phyloP scores from a whole-genome alignment of 345 rosid genomes.

The Fremontodendron californicum region DNA sequence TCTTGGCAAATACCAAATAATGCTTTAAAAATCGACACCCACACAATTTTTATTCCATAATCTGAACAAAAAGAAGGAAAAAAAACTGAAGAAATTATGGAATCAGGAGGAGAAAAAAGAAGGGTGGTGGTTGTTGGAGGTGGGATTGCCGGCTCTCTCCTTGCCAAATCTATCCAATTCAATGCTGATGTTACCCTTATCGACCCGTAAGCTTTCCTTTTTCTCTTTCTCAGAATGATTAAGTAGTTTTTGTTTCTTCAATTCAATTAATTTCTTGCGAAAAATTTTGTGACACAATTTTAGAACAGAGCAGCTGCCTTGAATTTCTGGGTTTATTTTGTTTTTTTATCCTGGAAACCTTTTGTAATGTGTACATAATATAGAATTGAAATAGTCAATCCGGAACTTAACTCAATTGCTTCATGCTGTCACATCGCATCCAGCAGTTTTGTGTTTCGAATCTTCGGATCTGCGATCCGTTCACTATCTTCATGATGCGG shows the following conservation, averaged over 20 bases:
- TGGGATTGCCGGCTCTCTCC: conserved; percentile 56
- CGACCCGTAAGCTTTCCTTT: conserved; percentile 43
- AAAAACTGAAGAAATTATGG: conserved; percentile 7
- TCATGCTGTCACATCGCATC: too few relatives aligned
- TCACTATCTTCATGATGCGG: too few relatives aligned
- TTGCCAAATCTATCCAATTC: conserved; percentile 53
- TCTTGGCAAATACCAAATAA: neutral
- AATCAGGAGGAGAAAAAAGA: conserved; percentile 22
- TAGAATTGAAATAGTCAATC: neutral
- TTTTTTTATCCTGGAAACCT: neutral
- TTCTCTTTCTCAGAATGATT: neutral
- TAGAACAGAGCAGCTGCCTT: neutral
- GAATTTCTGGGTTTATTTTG: neutral
- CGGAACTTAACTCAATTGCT: too few relatives aligned
- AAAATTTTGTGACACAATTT: neutral
- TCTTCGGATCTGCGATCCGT: too few relatives aligned
- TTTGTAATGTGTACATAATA: neutral
- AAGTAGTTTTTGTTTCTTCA: neutral
- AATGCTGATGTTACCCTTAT: conserved; percentile 58
- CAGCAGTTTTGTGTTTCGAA: too few relatives aligned
- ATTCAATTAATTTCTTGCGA: neutral
- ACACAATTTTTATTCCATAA: neutral
- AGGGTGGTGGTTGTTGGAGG: conserved; percentile 61
- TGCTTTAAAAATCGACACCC: neutral
- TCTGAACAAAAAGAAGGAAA: neutral